Evolutionary conservation across 495 filamentous ascomycete genomes (phyloP), one percentile per base, ranked within the genome.

Genomic region (Penicillium antarcticum): DNA sequence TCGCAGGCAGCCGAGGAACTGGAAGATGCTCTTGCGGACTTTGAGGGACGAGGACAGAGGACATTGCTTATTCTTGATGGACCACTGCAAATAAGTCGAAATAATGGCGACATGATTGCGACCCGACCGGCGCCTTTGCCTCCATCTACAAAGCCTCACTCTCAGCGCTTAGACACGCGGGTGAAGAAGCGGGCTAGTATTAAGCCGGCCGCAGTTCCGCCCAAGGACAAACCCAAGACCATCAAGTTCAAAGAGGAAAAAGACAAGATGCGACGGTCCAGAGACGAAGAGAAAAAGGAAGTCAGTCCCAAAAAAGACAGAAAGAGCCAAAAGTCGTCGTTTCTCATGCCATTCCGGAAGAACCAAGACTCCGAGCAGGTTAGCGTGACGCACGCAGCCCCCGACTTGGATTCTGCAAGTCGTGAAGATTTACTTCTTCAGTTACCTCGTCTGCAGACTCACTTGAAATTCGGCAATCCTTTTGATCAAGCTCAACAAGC

Each of bases 51-150:
- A 4, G 37, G 54, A 13, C 53, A 57, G 13, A 41, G 39, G 9
- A 60, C 56, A 21, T 40, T 61, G n/a, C 52, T 61, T 11, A 44
- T 61, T 14, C 47, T 69, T 19, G 63, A 65, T 17, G 48, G 54
- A 7, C 69, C 72, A 24, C 48, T 73, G 35, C 68, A 72, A 41
- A 67, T 72, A 39, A 69, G 69, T 46, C 66, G 69, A 35, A 65
- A 69, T 11, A 64, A 66, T 31, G 67, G 68, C 42, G 69, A 69
- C 29, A 62, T 73, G 57, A 61, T 69, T 12, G 59, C 73, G 3
- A 69, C 62, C 7, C 67, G 73, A 14, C 60, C 65, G 13, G 62
- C 72, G 7, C 73, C 73, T 14, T 59, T 45, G 11, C 70, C 71
- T 17, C 71, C 73, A 26, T 52, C 45, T 16, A 47, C 44, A 48